Evolutionary conservation across 2,329 filamentous ascomycete species (phyloP).

Genomic region (Plectosphaerella cucumerina): DNA sequence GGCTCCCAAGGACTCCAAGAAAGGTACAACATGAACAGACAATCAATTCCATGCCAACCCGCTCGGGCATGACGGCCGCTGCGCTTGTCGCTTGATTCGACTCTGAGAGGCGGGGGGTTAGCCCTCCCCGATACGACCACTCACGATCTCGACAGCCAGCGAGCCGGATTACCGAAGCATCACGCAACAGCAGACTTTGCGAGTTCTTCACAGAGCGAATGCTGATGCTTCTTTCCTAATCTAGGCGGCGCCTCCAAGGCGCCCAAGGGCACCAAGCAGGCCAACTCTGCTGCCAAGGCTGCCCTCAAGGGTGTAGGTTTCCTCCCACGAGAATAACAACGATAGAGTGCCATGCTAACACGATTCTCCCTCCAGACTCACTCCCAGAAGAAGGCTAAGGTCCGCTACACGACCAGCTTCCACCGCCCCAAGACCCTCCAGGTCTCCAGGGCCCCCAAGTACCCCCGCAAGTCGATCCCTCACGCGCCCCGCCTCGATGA

Average conservation of each 20-base stretch:
- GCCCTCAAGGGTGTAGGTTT: slow-evolving; percentile 88
- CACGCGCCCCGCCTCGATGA: slow-evolving; percentile 89
- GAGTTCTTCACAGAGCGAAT: slow-evolving; percentile 70
- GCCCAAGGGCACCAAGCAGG: slow-evolving; percentile 73
- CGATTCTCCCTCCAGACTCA: slow-evolving; percentile 33
- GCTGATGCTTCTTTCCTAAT: slow-evolving; percentile 57
- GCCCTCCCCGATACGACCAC: neutral
- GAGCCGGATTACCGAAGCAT: slow-evolving; percentile 32
- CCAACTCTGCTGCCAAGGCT: slow-evolving; percentile 91
- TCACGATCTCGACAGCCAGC: slow-evolving; percentile 11
- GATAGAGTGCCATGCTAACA: slow-evolving; percentile 13
- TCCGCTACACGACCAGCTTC: slow-evolving; percentile 90
- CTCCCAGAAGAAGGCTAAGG: slow-evolving; percentile 84
- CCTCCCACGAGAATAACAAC: neutral
- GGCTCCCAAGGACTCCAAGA: slow-evolving; percentile 34
- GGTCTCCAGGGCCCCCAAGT: slow-evolving; percentile 88
- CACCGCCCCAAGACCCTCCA: slow-evolving; percentile 95
- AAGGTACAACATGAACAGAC: slow-evolving; percentile 25
- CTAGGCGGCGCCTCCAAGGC: slow-evolving; percentile 51
- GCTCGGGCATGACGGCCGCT: neutral
- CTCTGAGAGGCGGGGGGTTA: neutral
- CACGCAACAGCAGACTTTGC: slow-evolving; percentile 73
- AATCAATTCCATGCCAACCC: neutral
- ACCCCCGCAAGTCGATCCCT: slow-evolving; percentile 92
- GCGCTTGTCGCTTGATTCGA: neutral